A percentile compares a stretch with the other conserved stretches of the same genome.
These are phyloP conservation scores for Penicillium paradoxum DNA, from an alignment of 495 filamentous ascomycete species.

Conservation along the genomic window DNA sequence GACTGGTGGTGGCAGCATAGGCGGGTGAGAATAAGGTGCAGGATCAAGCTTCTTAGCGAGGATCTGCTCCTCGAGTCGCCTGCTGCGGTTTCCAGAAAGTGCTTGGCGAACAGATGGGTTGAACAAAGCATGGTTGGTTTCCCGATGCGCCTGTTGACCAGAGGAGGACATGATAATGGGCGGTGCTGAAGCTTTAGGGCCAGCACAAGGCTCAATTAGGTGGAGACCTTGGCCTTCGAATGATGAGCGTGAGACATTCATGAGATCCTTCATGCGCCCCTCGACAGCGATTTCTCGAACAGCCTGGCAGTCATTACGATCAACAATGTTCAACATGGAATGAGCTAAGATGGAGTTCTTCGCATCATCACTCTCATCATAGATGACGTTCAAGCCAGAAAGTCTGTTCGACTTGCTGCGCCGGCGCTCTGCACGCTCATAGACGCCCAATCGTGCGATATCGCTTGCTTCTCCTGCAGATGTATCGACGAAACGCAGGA, in stretches of 20 bases:
- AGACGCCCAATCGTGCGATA: constrained; percentile 55
- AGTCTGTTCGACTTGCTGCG: constrained; percentile 41
- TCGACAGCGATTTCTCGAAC: constrained; percentile 66
- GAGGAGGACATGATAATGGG: constrained; percentile 76
- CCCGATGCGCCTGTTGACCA: constrained; percentile 58
- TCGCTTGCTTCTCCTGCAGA: constrained; percentile 67
- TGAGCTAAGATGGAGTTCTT: constrained; percentile 57
- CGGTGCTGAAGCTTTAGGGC: constrained; percentile 74
- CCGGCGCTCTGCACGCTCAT: constrained; percentile 61
- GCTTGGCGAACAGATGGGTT: constrained; percentile 67
- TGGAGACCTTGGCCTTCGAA: constrained; percentile 67
- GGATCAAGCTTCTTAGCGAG: constrained; percentile 64
- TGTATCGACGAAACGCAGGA: constrained; percentile 79
- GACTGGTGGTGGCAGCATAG: constrained; percentile 68
- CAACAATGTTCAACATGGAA: constrained; percentile 72
- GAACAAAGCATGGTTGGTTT: constrained; percentile 74
- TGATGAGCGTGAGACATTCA: constrained; percentile 67
- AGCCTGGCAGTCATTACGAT: constrained; percentile 61
- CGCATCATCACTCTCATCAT: constrained; percentile 45
- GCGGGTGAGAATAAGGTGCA: constrained; percentile 53
- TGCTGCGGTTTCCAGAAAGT: constrained; percentile 59
- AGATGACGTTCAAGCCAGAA: constrained; percentile 53
- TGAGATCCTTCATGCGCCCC: constrained; percentile 65
- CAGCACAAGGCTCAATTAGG: constrained; percentile 72
- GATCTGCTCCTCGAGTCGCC: constrained; percentile 65